Conservation (phyloP, 1,139 yeast genomes). For the Meyerozyma athensensis region DNA sequence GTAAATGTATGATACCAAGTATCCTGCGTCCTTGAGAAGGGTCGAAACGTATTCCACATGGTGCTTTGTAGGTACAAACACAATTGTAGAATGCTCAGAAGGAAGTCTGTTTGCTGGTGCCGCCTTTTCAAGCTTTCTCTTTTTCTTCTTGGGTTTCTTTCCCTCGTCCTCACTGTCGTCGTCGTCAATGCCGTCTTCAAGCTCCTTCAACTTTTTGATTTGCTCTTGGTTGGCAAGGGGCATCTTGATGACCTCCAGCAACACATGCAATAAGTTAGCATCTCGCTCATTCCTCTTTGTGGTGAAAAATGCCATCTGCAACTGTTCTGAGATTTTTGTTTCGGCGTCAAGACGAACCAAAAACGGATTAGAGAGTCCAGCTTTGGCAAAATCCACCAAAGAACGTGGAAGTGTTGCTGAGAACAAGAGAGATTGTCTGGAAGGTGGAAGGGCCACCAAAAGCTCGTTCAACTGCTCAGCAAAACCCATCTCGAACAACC, state of each 20-base stretch:
- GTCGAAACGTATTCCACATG: constrained; percentile 88
- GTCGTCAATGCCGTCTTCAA: constrained; percentile 41
- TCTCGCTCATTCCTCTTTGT: constrained; percentile 85
- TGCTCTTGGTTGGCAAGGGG: constrained; percentile 73
- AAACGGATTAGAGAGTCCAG: constrained; percentile 89
- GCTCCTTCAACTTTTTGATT: constrained; percentile 45
- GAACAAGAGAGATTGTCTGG: constrained; percentile 82
- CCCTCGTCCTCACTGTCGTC: constrained; percentile 48
- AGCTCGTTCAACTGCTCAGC: constrained; percentile 91
- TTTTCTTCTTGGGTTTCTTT: constrained; percentile 33
- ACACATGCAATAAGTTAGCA: constrained; percentile 68
- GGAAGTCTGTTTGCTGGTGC: constrained; percentile 84
- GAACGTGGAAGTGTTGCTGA: constrained; percentile 94
- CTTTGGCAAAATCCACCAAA: constrained; percentile 93
- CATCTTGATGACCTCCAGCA: constrained; percentile 81
- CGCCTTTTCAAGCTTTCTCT: constrained; percentile 50
- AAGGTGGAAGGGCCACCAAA: constrained; percentile 73
- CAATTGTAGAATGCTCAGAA: constrained; percentile 72
- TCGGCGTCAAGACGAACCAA: constrained; percentile 91
- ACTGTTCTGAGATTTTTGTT: constrained; percentile 78
- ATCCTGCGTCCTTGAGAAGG: constrained; percentile 71
- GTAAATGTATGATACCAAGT: constrained; percentile 82
- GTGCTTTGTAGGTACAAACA: constrained; percentile 95
- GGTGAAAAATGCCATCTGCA: constrained; percentile 85
- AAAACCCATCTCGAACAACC: constrained; percentile 96